Conservation (phyloP, 2,329 filamentous ascomycete species). For the Thielaviopsis punctulata region DNA sequence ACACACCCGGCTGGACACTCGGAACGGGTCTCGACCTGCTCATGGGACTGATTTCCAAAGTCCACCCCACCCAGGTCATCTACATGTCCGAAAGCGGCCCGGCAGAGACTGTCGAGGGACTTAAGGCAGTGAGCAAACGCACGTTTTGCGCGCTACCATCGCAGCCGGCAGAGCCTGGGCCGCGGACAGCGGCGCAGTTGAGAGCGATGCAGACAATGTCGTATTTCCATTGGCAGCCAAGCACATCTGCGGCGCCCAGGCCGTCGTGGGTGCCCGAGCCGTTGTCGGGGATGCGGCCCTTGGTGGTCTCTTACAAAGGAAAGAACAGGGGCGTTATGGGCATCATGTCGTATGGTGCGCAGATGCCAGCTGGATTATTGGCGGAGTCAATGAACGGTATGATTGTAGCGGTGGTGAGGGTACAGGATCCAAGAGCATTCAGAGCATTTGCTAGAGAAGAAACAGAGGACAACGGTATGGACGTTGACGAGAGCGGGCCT, state of each 20-base stretch:
- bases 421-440: conserved; percentile 38
- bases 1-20: conserved; percentile 58
- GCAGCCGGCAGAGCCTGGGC: conserved; percentile 34
- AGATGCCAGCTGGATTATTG: conserved; percentile 39
- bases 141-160: conserved; percentile 39
- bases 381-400: conserved; percentile 51
- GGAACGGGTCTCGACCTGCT: conserved; percentile 53
- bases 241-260: background rate
- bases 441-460: conserved; percentile 14
- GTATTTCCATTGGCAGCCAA: conserved; percentile 44
- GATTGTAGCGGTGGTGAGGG: conserved; percentile 47
- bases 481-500: conserved; percentile 13
- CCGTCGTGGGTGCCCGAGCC: conserved; percentile 35
- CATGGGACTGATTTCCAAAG: conserved; percentile 33
- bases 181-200: conserved; percentile 46
- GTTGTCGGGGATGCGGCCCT: conserved; percentile 39
- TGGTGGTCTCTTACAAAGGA: conserved; percentile 42
- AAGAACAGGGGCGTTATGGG: conserved; percentile 38
- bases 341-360: conserved; percentile 50
- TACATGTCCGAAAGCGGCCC: conserved; percentile 52
- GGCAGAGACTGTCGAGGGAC: conserved; percentile 34
- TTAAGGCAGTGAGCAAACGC: conserved; percentile 28
- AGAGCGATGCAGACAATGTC: conserved; percentile 63
- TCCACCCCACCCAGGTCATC: conserved; percentile 43
- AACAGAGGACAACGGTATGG: conserved; percentile 2